Evolutionary conservation across 805 yeast species (phyloP).

Genomic region (Nakazawaea molendinolei): DNA sequence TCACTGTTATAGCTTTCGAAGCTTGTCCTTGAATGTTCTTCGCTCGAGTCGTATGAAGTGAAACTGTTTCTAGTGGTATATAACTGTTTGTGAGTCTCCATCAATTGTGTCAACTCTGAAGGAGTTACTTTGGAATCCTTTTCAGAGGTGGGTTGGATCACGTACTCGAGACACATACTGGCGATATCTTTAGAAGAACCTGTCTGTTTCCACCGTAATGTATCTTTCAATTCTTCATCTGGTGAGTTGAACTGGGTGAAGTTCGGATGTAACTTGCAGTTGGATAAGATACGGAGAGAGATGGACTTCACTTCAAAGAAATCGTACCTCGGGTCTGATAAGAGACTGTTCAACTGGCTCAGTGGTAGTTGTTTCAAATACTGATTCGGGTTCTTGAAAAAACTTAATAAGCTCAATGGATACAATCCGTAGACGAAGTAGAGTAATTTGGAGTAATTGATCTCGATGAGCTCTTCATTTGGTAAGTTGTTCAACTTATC

Average conservation of each 20-base stretch:
- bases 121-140: neutral
- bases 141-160: too few relatives aligned
- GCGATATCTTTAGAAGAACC: conserved; percentile 31
- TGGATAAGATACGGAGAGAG: conserved; percentile 23
- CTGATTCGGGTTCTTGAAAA: conserved; percentile 35
- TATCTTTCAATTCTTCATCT: conserved; percentile 26
- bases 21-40: conserved; percentile 3
- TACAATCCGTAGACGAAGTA: conserved; percentile 51
- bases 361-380: conserved; percentile 19
- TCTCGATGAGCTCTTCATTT: neutral
- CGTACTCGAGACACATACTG: conserved; percentile 21
- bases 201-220: conserved; percentile 22
- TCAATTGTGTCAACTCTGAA: conserved; percentile 12
- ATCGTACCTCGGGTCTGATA: conserved; percentile 18
- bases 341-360: neutral
- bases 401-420: conserved; percentile 41
- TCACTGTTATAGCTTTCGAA: neutral
- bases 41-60: conserved; percentile 1
- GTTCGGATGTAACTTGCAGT: conserved; percentile 43
- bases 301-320: conserved; percentile 24
- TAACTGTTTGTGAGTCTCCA: conserved; percentile 17
- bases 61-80: conserved; percentile 12
- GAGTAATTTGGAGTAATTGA: conserved; percentile 24
- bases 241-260: conserved; percentile 27
- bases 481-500: neutral